A percentile compares a stretch with the other conserved stretches of the same genome.
Conservation (phyloP, 2,329 filamentous ascomycete species). For the Penicillium sp. region DNA sequence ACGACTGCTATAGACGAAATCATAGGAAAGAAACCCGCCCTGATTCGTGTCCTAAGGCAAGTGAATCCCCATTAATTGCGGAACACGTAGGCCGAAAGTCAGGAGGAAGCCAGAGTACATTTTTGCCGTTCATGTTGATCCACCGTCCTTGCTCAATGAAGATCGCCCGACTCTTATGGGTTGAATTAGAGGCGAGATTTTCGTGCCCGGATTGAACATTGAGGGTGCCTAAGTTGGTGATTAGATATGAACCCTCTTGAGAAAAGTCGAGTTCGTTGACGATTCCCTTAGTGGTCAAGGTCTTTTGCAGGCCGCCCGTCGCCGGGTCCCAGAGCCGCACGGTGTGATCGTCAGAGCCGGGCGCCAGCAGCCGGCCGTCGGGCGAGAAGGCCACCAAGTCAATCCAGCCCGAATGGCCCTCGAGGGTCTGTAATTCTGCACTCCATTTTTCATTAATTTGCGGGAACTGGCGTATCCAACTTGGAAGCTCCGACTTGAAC, state of each 20-base stretch:
- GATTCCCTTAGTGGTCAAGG: background rate
- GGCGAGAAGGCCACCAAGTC: constrained; percentile 3
- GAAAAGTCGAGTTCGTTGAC: background rate
- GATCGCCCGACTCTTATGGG: background rate
- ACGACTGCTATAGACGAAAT: constrained; percentile 3
- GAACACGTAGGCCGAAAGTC: too few species aligned
- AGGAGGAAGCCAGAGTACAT: constrained; percentile 6
- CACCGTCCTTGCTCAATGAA: constrained; percentile 4
- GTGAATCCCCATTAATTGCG: too few species aligned
- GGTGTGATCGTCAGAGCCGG: background rate
- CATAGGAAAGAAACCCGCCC: background rate
- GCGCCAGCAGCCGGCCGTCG: constrained; percentile 3
- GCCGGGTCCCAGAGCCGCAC: constrained; percentile 1
- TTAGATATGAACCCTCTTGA: background rate
- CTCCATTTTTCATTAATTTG: constrained; percentile 6
- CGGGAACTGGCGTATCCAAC: constrained; percentile 5
- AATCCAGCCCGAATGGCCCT: constrained; percentile 11
- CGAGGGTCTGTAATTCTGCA: constrained; percentile 4
- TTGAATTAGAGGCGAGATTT: background rate
- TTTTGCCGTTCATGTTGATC: constrained; percentile 8
- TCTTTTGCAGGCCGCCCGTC: constrained; percentile 2
- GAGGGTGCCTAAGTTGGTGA: background rate
- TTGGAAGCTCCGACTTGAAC: background rate
- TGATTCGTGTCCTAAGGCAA: too few species aligned
- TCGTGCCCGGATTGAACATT: background rate